Evolutionary conservation across 345 rosid species (phyloP), one percentile per base, ranked within the genome.

Genomic region (Pugionium cornutum): DNA sequence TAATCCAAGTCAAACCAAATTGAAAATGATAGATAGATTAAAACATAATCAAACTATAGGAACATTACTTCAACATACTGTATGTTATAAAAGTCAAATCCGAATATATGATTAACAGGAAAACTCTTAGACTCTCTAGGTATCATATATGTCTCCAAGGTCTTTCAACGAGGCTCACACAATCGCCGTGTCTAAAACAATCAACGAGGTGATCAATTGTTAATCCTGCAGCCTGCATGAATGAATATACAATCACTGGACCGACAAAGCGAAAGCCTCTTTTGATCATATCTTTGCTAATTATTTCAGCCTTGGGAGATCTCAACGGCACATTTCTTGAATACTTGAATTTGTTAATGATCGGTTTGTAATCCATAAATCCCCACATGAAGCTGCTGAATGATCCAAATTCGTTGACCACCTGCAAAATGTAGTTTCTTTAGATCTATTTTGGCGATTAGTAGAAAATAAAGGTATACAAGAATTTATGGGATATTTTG

Each of bases 211-310:
- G 99, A 60, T 90, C 99, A 2, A 94, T 90, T 1, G 92, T 85
- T 62, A 90, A 41, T 25, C 99, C 99, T 2, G 97, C 96, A 6
- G 95, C 97, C 44, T 94, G 99, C 92, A 90, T 88, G 77, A 94
- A 94, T 6, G 96, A 94, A 50, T 83, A 82, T 55, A 94, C 84
- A 1, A 94, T 94, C 73, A 94, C 99, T 4, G 99, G 99, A 11
- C 99, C 99, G 0, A 85, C 97, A 2, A 88, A 80, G 43, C 99
- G 75, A 67, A 94, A 94, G 25, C 99, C 99, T 6, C 85, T 68
- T 78, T 75, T 94, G 72, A 83, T 62, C 60, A 94, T 69, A 49
- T 94, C 99, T 74, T 75, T 86, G 86, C 97, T 94, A 1, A 94
- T 80, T 9, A 75, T 78, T 64, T 88, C 97, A 31, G 99, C 96